Evolutionary conservation across 495 filamentous ascomycete species (phyloP), one percentile per base, ranked within the genome.

Genomic region (Entonaema liquescens): DNA sequence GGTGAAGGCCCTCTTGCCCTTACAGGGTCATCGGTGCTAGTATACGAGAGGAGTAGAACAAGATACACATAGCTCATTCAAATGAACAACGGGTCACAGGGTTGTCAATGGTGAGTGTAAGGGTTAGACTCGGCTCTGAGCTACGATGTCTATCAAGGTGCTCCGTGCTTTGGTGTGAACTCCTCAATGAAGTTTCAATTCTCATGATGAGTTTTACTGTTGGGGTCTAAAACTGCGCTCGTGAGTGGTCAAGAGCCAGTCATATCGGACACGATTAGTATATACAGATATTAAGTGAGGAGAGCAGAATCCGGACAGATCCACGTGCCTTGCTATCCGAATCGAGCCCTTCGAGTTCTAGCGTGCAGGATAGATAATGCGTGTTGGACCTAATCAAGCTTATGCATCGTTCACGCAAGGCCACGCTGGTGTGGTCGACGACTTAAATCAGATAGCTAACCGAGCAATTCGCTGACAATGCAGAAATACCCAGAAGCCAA

Each of bases 101-200:
- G 26, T 59, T 62, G 36, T 33, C 29, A 25, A 62, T 47, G 35
- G 21, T 11, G 19, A 64, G 25, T 1, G 52, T 35, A 42, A 35
- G 68, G 71, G 68, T 53, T 76, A 74, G 62, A 67, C 38, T 59
- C 71, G 62, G 74, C 66, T 72, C 65, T 70, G 26, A 25, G 38
- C 15, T 61, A 21, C 21, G 21, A 68, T 59, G 23, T 62, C 52
- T 53, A 72, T 38, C 21, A 42, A 26, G 36, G 26, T 62, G 47
- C 54, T 49, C n/a, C 49, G 28, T 29, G 52, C 50, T 44, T 65
- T 61, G 59, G 64, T 70, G 62, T 68, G 64, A 67, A 62, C 65
- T 62, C 70, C 65, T 73, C 65, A 25, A 25, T 36, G 57, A 75
- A 50, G 60, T 52, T 54, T 57, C 36, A 64, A 68, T 57, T 64